Percentiles rank a stretch among this genome's conserved stretches.
phyloP scores from a whole-genome alignment of 1,139 yeast species.

The Yamadazyma conglobata region DNA sequence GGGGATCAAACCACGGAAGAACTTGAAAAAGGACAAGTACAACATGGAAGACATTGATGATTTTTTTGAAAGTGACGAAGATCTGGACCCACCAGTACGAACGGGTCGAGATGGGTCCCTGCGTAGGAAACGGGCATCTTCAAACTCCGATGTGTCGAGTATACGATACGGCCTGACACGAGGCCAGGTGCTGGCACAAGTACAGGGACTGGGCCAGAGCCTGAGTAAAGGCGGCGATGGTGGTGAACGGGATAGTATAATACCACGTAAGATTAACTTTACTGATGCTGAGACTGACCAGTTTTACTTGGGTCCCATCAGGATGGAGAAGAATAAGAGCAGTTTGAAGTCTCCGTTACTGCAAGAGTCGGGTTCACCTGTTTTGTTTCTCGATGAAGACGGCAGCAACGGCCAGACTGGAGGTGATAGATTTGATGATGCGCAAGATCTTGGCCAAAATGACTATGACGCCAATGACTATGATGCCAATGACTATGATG shows the following conservation, averaged over 20 bases:
- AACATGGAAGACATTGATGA: conserved; percentile 81
- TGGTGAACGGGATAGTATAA: too few species aligned
- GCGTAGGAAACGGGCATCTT: not conserved
- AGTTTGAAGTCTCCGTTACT: conserved; percentile 11
- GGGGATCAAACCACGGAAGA: conserved; percentile 50
- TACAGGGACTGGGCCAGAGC: too few species aligned
- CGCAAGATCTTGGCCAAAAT: too few species aligned
- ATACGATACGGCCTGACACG: too few species aligned
- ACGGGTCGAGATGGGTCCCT: not conserved
- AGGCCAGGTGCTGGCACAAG: too few species aligned
- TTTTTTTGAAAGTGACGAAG: conserved; percentile 42
- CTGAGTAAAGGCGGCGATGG: too few species aligned
- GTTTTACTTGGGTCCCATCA: conserved; percentile 31
- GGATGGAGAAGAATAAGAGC: conserved; percentile 19
- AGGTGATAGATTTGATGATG: too few species aligned
- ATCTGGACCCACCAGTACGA: too few species aligned
- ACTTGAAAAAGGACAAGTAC: conserved; percentile 57
- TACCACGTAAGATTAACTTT: conserved; percentile 38
- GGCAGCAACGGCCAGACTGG: too few species aligned
- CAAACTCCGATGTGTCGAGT: not conserved
- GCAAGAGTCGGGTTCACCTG: conserved; percentile 7
- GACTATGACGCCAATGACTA: too few species aligned
- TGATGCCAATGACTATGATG: conserved; percentile 8
- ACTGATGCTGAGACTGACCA: conserved; percentile 37
- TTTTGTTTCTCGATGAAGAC: conserved; percentile 6